These are phyloP conservation scores for Onygena corvina DNA, from an alignment of 2,329 filamentous ascomycete species.

Conservation along the genomic window DNA sequence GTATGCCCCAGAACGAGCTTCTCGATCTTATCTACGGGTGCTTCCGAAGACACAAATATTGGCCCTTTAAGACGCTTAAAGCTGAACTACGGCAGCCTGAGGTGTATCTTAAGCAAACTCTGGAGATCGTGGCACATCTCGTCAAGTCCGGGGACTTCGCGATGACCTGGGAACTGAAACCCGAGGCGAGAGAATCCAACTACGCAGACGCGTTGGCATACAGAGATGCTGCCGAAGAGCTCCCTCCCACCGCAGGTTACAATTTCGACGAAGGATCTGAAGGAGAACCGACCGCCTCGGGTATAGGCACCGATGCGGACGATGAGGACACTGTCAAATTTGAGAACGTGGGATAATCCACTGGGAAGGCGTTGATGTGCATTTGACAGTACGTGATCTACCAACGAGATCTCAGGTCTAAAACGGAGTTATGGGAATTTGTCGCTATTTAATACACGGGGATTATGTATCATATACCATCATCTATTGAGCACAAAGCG, in stretches of 20 bases:
- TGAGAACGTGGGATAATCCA: conserved; percentile 55
- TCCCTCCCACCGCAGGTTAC: conserved; percentile 37
- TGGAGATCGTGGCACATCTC: conserved; percentile 71
- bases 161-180: conserved; percentile 71
- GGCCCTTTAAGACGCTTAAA: conserved; percentile 82
- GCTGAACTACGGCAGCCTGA: conserved; percentile 72
- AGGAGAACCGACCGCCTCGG: conserved; percentile 34
- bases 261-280: conserved; percentile 42
- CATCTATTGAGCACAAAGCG: no score
- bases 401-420: not conserved
- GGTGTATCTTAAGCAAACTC: conserved; percentile 73
- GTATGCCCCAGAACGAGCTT: conserved; percentile 79
- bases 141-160: conserved; percentile 75
- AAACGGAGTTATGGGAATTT: not conserved
- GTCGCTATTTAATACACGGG: no score
- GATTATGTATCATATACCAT: no score
- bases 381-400: not conserved
- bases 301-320: conserved; percentile 49
- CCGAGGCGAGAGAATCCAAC: conserved; percentile 50
- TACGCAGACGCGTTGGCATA: conserved; percentile 31
- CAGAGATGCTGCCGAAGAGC: conserved; percentile 42
- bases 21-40: conserved; percentile 71
- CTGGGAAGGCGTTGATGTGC: not conserved
- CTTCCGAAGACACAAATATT: conserved; percentile 80
- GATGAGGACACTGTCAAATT: conserved; percentile 58